Percentiles rank a stretch among this genome's conserved stretches.
Conservation (phyloP, 805 yeast genomes). For the Starmerella ratchasimensis region DNA sequence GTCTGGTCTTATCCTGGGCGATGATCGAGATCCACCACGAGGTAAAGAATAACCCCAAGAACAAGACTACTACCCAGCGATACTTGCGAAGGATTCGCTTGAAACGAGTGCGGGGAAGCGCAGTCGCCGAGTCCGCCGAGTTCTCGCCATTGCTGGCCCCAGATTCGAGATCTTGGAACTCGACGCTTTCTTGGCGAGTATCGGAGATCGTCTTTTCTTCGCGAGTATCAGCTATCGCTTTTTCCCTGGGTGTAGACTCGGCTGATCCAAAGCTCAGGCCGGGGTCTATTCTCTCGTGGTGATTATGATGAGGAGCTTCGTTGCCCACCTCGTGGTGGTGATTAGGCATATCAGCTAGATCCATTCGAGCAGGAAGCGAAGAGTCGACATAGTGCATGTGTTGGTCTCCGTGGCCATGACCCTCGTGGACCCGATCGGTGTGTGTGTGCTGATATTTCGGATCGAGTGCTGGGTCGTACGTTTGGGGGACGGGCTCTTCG, state of each 20-base stretch:
- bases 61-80: constrained; percentile 23
- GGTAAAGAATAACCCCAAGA: constrained; percentile 33
- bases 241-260: neutral
- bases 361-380: constrained; percentile 14
- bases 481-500: constrained; percentile 12
- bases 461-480: constrained; percentile 25
- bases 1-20: constrained; percentile 37
- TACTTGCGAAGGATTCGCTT: constrained; percentile 7
- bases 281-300: constrained; percentile 3
- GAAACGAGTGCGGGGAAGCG: constrained; percentile 5
- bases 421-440: constrained; percentile 22
- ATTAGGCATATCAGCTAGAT: constrained; percentile 10
- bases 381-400: constrained; percentile 17
- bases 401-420: constrained; percentile 20
- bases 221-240: too few relatives aligned
- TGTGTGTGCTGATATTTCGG: constrained; percentile 25
- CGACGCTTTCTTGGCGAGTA: constrained; percentile 31
- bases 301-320: neutral
- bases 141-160: constrained; percentile 2
- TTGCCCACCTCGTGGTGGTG: constrained; percentile 4
- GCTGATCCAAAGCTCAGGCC: constrained; percentile 8
- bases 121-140: too few relatives aligned
- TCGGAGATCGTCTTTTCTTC: constrained; percentile 29
- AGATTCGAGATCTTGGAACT: constrained; percentile 22
- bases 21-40: constrained; percentile 45